A percentile compares a stretch with the other conserved stretches of the same genome.
Evolutionary conservation across 306 rosid species (phyloP).

Genomic region (Pyrus communis): DNA sequence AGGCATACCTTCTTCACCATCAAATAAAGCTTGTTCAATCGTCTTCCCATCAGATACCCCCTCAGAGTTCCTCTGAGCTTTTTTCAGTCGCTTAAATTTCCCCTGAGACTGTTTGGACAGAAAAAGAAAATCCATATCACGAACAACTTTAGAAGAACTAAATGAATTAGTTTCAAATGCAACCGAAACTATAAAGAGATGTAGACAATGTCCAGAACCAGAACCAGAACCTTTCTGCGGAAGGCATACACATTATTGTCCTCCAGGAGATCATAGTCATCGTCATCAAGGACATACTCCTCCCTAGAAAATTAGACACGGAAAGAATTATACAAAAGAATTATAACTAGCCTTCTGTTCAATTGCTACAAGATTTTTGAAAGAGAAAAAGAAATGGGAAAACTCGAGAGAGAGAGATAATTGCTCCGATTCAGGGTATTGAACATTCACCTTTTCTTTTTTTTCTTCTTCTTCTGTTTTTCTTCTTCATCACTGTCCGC

Average conservation of each 20-base stretch:
- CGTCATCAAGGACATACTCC: constrained; percentile 86
- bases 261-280: constrained; percentile 82
- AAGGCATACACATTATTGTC: constrained; percentile 76
- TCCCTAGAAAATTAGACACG: constrained; percentile 44
- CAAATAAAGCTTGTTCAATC: constrained; percentile 69
- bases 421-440: background rate
- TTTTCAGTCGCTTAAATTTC: constrained; percentile 75
- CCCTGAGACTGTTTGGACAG: constrained; percentile 33
- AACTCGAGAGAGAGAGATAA: background rate
- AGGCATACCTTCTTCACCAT: constrained; percentile 71
- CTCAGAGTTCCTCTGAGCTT: constrained; percentile 60
- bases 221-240: constrained; percentile 65
- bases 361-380: background rate
- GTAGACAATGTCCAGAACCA: background rate
- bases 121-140: background rate
- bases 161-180: background rate
- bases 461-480: constrained; percentile 81
- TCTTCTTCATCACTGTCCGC: constrained; percentile 73
- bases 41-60: constrained; percentile 82
- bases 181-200: background rate
- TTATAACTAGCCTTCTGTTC: background rate
- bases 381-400: background rate
- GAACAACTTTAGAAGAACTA: background rate
- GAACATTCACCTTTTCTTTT: constrained; percentile 69
- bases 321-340: constrained; percentile 8